Percentiles rank a stretch among this genome's conserved stretches.
These are phyloP conservation scores for Casuarina glauca DNA, from an alignment of 306 rosid genomes.

Conservation along the genomic window DNA sequence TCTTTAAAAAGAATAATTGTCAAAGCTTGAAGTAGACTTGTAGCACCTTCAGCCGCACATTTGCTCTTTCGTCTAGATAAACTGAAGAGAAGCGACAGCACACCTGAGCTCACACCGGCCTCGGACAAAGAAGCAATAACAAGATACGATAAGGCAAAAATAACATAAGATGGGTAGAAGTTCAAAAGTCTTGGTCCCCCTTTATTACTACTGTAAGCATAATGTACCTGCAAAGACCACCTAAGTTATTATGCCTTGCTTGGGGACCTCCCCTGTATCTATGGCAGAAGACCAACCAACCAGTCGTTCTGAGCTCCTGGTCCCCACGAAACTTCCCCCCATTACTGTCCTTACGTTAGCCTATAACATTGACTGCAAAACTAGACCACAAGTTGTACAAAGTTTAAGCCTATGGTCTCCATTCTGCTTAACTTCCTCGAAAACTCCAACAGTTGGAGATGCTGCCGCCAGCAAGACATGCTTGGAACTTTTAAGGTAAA, in stretches of 20 bases:
- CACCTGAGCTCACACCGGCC: neutral
- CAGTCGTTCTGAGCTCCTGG: neutral
- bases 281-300: constrained; percentile 24
- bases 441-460: too few relatives aligned
- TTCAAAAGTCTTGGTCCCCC: neutral
- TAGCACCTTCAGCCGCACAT: neutral
- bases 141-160: neutral
- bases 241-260: neutral
- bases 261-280: neutral
- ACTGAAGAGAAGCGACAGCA: neutral
- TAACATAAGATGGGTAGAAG: neutral
- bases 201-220: too few relatives aligned
- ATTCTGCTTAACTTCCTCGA: too few relatives aligned
- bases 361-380: neutral
- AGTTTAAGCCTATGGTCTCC: too few relatives aligned
- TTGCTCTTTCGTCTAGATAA: too few relatives aligned
- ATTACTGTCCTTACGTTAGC: constrained; percentile 2
- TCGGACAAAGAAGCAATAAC: neutral
- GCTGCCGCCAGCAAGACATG: too few relatives aligned
- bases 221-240: neutral
- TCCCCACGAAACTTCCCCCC: constrained; percentile 3
- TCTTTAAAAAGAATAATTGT: too few relatives aligned
- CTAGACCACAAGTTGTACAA: too few relatives aligned
- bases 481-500: too few relatives aligned
- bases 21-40: too few relatives aligned